Conservation (phyloP, 495 filamentous ascomycete species). For the Xylaria curta region DNA sequence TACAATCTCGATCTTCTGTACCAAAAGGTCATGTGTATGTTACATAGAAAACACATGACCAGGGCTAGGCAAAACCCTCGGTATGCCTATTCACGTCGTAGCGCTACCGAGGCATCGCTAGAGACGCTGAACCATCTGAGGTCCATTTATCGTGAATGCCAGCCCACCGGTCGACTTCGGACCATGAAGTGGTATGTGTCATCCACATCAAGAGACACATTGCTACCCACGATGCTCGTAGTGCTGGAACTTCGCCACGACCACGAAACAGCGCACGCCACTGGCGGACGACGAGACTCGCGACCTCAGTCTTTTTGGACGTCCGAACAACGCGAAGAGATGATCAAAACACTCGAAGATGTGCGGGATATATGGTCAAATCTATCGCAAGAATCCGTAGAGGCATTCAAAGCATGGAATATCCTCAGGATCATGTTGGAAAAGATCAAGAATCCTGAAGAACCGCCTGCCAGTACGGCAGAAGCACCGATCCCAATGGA, state of each 20-base stretch:
- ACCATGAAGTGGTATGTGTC: slow-evolving; percentile 78
- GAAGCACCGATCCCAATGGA: slow-evolving; percentile 32
- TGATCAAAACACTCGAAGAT: slow-evolving; percentile 74
- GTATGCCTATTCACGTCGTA: slow-evolving; percentile 79
- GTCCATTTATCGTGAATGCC: slow-evolving; percentile 76
- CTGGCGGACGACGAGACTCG: slow-evolving; percentile 43
- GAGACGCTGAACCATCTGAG: slow-evolving; percentile 76
- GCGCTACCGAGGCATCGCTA: slow-evolving; percentile 81
- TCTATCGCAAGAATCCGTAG: slow-evolving; percentile 76
- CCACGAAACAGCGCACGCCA: slow-evolving; percentile 40
- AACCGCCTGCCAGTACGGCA: slow-evolving; percentile 28
- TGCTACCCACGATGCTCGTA: slow-evolving; percentile 89
- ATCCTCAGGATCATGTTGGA: slow-evolving; percentile 79
- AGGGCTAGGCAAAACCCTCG: slow-evolving; percentile 72
- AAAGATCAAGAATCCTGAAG: slow-evolving; percentile 63
- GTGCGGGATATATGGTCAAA: slow-evolving; percentile 80
- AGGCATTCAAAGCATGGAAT: slow-evolving; percentile 83
- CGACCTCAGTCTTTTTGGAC: slow-evolving; percentile 71
- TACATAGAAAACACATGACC: slow-evolving; percentile 84
- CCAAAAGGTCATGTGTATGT: slow-evolving; percentile 79
- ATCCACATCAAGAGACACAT: slow-evolving; percentile 79
- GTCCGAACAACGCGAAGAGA: slow-evolving; percentile 72
- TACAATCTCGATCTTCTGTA: slow-evolving; percentile 82
- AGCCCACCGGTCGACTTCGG: slow-evolving; percentile 73
- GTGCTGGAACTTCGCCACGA: slow-evolving; percentile 74